These are phyloP conservation scores for Sordariomycetes sp. DNA, from an alignment of 2,329 filamentous ascomycete species.

Conservation along the genomic window DNA sequence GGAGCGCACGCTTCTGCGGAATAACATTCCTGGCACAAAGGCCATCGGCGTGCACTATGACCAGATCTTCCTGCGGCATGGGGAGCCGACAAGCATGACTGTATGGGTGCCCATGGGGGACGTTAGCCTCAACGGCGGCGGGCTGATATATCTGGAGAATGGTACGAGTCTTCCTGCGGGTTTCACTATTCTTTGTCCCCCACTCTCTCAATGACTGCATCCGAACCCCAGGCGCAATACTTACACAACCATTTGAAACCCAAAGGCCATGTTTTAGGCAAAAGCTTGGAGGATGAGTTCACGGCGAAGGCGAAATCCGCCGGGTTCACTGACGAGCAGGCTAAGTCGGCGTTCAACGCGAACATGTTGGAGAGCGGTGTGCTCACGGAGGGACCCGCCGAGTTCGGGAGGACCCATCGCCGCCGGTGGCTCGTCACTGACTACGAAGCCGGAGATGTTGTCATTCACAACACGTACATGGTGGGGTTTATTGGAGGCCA, in stretches of 20 bases:
- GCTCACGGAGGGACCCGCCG: constrained; percentile 35
- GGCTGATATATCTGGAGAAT: constrained; percentile 47
- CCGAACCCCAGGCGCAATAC: too few species aligned
- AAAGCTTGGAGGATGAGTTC: constrained; percentile 38
- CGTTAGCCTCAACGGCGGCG: constrained; percentile 41
- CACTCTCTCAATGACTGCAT: too few species aligned
- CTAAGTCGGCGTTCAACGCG: constrained; percentile 38
- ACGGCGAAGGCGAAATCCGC: constrained; percentile 31
- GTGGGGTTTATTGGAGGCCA: constrained; percentile 6
- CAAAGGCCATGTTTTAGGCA: constrained; percentile 23
- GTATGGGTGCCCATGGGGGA: constrained; percentile 49
- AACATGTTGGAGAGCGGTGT: constrained; percentile 49
- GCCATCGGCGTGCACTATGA: constrained; percentile 52
- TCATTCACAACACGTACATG: constrained; percentile 25
- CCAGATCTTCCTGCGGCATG: constrained; percentile 45
- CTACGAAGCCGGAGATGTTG: constrained; percentile 28
- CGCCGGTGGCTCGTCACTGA: constrained; percentile 22
- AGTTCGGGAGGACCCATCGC: constrained; percentile 17
- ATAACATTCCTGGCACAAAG: constrained; percentile 44
- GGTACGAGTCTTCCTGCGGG: constrained; percentile 16
- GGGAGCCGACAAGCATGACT: constrained; percentile 42
- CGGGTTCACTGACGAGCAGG: constrained; percentile 40
- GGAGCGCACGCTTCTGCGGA: constrained; percentile 38
- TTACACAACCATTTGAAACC: too few species aligned
- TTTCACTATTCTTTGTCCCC: not conserved